Evolutionary conservation across 768 basidiomycete genomes (phyloP), one percentile per base, ranked within the genome.

Genomic region (Termitomyces sp.): DNA sequence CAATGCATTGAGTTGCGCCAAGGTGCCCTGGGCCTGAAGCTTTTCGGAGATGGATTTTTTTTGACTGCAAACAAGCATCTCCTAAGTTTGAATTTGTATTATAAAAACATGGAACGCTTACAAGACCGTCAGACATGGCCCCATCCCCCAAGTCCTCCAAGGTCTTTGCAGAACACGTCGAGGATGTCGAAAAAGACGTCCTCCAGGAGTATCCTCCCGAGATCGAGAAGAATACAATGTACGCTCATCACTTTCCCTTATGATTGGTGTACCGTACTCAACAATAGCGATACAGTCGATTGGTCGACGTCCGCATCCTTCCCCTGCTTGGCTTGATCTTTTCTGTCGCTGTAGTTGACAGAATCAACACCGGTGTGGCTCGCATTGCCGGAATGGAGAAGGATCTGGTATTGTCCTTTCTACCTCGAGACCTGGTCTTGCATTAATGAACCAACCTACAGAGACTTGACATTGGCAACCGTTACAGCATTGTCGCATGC

Each of bases 401-500:
- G 58, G 75, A 76, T 60, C 46, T 76, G 65, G 76, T 76, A 59
- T 20, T 37, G 0, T 15, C n/a, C 0, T 46, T 17, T 37, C 12
- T 5, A 8, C 25, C 7, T 25, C 29, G 36, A 9, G 20, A 34
- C 45, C 8, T 7, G 12, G 20, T 40, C n/a, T 37, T 60, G 10
- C 14, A 17, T 32, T 14, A 25, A 54, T 6, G 1, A 36, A 31
- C 45, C 1, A 31, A n/a, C 45, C 0, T 37, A 20, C 56, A 76
- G 76, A 61, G 68, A 60, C 66, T 76, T 20, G 57, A 63, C 14
- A 63, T 72, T 34, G 75, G 74, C 8, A 63, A 66, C 14, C 70
- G 79, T 53, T 80, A 70, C 65, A 79, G 74, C 56, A 74, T 79
- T 46, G 74, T 73, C 2, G 76, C 75, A 25, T 76, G 73, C 51